phyloP scores from a whole-genome alignment of 148 eudicot genomes.

The Rhododendron henanense region DNA sequence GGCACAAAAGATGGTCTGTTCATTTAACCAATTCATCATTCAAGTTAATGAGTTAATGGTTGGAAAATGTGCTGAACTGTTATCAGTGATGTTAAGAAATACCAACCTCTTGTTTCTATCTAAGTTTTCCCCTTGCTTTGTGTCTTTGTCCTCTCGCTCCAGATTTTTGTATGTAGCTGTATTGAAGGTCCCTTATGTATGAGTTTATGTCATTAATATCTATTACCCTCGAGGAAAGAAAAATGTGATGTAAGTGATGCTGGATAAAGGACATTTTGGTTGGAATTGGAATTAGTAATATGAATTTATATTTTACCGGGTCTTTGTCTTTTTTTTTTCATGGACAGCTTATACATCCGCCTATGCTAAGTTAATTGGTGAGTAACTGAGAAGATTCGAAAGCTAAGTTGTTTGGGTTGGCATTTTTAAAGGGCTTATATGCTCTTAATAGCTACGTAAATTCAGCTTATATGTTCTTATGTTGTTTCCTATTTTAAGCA shows the following conservation, averaged over 20 bases:
- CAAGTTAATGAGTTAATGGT: background rate
- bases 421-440: background rate
- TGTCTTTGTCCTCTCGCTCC: background rate
- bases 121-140: background rate
- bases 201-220: background rate
- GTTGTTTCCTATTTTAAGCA: background rate
- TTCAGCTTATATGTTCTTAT: background rate
- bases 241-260: background rate
- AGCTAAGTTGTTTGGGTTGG: background rate
- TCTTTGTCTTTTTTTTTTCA: background rate
- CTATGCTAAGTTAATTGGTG: background rate
- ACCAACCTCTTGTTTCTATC: conserved; percentile 4
- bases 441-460: background rate
- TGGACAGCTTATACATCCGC: background rate
- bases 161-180: background rate
- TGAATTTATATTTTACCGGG: background rate
- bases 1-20: conserved; percentile 5
- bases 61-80: background rate
- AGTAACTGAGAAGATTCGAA: background rate
- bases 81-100: background rate
- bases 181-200: background rate
- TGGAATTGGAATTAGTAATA: background rate
- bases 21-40: conserved; percentile 1
- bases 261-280: background rate
- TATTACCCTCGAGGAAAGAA: background rate